Base-by-base conservation (phyloP, 2,329 filamentous ascomycete genomes). In the Botrytis squamosa region DNA sequence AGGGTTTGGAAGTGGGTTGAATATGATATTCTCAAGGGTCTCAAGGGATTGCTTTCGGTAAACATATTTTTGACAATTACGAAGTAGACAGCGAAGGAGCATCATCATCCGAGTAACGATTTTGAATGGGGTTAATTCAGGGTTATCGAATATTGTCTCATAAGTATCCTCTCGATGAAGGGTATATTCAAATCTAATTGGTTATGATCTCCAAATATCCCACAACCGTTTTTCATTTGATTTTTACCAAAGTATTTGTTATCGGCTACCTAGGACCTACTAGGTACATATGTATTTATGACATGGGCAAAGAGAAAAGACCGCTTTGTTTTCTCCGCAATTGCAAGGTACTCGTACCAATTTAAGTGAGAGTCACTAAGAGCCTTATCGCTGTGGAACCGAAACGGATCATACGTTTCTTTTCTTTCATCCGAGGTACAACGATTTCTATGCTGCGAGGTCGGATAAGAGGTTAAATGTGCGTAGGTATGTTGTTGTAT, bases 271-370 rank as follows among this genome's bases (percentile, higher is more conserved):
- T 16, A 18, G 33, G 33, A 33, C 33, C 33, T 33, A 33, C 52
- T 57, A 29, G 52, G 52, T 18, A 57, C n/a, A 29, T 3, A 29
- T 29, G n/a, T 57, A n/a, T 5, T 25, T 18, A 49, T 66, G 29
- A 36, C n/a, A 63, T 63, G 60, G 38, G 16, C 59, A 62, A 62
- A 62, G 36, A 62, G 59, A n/a, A n/a, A 25, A 22, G 12, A 20
- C 29, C 42, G 33, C 64, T 66, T 49, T 66, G 44, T 49, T 67
- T 67, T 67, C 65, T 67, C 65, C 65, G 65, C 65, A 67, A 67
- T 67, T 38, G 36, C 64, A 66, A 38, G 64, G 44, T n/a, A 38
- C 6, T 59, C 16, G 29, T 36, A 18, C 57, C 16, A 22, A 36
- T n/a, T 25, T 40, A 10, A 63, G 14, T 29, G 52, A 29, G 52